Evolutionary conservation across 2,329 filamentous ascomycete species (phyloP).

Genomic region (Pseudogymnoascus sp.): DNA sequence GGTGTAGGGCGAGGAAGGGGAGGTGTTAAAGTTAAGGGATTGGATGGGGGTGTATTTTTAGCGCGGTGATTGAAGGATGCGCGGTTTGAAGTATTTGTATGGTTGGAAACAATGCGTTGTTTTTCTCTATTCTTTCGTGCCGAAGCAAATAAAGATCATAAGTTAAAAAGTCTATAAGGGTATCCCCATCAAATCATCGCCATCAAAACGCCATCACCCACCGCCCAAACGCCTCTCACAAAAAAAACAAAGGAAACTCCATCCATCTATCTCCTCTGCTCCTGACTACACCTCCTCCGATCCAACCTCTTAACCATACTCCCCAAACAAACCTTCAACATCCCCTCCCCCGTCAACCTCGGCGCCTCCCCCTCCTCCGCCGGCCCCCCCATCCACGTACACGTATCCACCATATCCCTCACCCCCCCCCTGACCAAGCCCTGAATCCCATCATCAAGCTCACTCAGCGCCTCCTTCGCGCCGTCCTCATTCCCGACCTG

Average conservation of each 20-base stretch:
- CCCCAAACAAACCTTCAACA: constrained; percentile 76
- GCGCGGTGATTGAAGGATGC: neutral
- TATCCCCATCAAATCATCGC: neutral
- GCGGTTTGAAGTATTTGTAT: neutral
- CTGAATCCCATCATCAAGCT: constrained; percentile 66
- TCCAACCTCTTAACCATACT: constrained; percentile 60
- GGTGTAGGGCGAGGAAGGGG: neutral
- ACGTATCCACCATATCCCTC: constrained; percentile 87
- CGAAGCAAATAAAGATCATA: neutral
- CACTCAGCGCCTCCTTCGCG: constrained; percentile 56
- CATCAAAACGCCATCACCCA: neutral
- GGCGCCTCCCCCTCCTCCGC: constrained; percentile 29
- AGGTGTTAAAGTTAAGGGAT: neutral
- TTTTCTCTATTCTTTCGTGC: neutral
- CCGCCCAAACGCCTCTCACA: neutral
- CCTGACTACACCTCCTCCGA: constrained; percentile 30
- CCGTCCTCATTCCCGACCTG: constrained; percentile 69
- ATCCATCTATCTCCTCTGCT: constrained; percentile 15
- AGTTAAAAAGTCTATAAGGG: neutral
- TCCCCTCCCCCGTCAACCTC: constrained; percentile 54
- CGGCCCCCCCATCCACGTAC: constrained; percentile 53
- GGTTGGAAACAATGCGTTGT: neutral
- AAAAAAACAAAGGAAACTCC: neutral
- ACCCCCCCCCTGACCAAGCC: constrained; percentile 46
- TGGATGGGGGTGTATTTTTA: neutral